Evolutionary conservation across 352 stramenopile genomes (phyloP), one percentile per base, ranked within the genome.

Genomic region (Globisporangium middletonii): DNA sequence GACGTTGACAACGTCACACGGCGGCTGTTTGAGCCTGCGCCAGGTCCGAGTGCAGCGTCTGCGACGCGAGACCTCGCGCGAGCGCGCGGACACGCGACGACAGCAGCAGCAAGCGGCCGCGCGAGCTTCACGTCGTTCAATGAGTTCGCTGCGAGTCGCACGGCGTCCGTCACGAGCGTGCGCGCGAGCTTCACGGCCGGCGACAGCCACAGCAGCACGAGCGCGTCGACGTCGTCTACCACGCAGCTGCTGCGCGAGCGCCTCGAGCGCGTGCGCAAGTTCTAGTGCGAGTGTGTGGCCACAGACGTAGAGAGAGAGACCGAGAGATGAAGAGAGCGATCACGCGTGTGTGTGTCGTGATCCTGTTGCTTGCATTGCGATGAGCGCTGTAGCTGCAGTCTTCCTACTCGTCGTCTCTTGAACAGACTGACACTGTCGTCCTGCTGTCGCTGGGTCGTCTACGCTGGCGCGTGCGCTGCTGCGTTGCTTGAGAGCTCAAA

Each of bases 81-180:
- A 16, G 28, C 53, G 50, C 49, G 19, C 28, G 58, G n/a, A 38
- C 61, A 13, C 48, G 30, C 58, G 23, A 23, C 58, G 50, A 60
- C n/a, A 58, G 46, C 44, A 26, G 60, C 68, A 3, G 30, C 69
- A 2, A 59, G 30, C 55, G 59, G 45, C 23, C 72, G 75, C 35
- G 68, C 75, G 44, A 86, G 64, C 50, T 79, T 82, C 49, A 78
- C 77, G 0, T 78, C 73, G 1, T 76, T 80, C 44, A 65, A 79
- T 33, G 67, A 79, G 27, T 72, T 74, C 18, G 33, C 68, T 49
- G 60, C 59, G 43, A 79, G 53, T 38, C 70, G 71, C 13, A 54
- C 61, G 15, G 50, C 50, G 9, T 49, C 53, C 5, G 27, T 51
- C 5, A 53, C 60, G 18, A 60, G 38, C 1, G 46, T 50, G 15